Percentiles rank a stretch among this genome's conserved stretches.
Evolutionary conservation across 2,329 filamentous ascomycete genomes (phyloP).

Genomic region (Parasarocladium wereldwijsianum): DNA sequence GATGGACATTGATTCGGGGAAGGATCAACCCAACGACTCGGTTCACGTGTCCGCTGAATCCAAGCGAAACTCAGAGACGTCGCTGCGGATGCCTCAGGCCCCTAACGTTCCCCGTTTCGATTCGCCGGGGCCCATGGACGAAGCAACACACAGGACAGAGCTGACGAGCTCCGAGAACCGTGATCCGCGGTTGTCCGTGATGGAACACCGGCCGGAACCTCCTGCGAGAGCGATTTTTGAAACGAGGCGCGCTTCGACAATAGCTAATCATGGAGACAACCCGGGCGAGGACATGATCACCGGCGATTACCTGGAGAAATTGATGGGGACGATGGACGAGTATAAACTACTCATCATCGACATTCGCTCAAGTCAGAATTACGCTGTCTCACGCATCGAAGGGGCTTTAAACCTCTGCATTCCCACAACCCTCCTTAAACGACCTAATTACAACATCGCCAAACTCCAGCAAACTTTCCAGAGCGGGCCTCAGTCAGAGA

Average conservation of each 20-base stretch:
- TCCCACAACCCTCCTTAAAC: conserved; percentile 82
- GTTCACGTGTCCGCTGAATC: conserved; percentile 39
- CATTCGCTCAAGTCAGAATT: conserved; percentile 75
- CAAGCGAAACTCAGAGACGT: conserved; percentile 35
- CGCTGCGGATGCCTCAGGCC: conserved; percentile 24
- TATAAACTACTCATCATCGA: conserved; percentile 58
- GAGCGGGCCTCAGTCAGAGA: conserved; percentile 49
- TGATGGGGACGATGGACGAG: conserved; percentile 30
- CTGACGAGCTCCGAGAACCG: conserved; percentile 31
- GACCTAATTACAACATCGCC: conserved; percentile 76
- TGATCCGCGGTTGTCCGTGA: conserved; percentile 39
- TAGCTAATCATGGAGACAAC: conserved; percentile 34
- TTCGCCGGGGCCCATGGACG: conserved; percentile 18
- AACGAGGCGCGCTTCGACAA: conserved; percentile 28
- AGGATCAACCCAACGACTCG: conserved; percentile 33
- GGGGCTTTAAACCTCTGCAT: conserved; percentile 89
- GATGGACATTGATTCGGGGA: conserved; percentile 32
- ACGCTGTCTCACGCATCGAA: conserved; percentile 55
- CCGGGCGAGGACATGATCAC: conserved; percentile 36
- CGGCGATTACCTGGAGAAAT: conserved; percentile 35
- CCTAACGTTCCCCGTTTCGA: conserved; percentile 28
- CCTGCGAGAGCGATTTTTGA: conserved; percentile 14
- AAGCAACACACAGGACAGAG: conserved; percentile 11
- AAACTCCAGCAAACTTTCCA: conserved; percentile 83
- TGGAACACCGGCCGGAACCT: conserved; percentile 29